phyloP scores from a whole-genome alignment of 345 rosid genomes.

The Gossypioides kirkii region DNA sequence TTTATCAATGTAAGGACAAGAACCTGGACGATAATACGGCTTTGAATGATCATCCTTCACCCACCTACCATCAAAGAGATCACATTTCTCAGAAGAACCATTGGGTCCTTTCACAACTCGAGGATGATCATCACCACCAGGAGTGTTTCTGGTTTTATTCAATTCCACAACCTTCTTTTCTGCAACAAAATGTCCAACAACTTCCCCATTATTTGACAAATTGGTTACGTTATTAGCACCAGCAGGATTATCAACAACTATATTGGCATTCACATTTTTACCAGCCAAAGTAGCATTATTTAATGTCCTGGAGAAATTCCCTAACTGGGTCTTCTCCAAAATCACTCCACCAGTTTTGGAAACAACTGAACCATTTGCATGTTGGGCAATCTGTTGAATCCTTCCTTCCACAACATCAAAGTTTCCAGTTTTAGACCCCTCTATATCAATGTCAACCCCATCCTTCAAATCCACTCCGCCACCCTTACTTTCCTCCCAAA shows the following conservation, averaged over 20 bases:
- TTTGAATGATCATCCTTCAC: constrained; percentile 52
- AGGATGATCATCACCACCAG: neutral
- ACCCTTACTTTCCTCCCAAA: neutral
- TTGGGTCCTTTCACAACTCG: neutral
- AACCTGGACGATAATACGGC: constrained; percentile 68
- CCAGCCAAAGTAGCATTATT: constrained; percentile 16
- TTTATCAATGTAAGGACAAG: constrained; percentile 75
- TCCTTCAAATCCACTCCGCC: constrained; percentile 3
- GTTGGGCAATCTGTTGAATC: constrained; percentile 9
- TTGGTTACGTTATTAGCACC: constrained; percentile 7
- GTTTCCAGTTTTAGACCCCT: constrained; percentile 12
- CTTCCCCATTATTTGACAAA: constrained; percentile 7
- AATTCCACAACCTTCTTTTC: constrained; percentile 7
- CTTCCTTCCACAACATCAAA: constrained; percentile 9
- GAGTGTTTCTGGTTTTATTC: neutral
- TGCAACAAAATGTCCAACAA: constrained; percentile 12
- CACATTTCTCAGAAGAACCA: constrained; percentile 38
- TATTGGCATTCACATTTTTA: constrained; percentile 13
- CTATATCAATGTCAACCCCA: neutral
- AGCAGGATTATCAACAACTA: constrained; percentile 1
- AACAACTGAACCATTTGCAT: constrained; percentile 9
- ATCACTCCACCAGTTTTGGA: neutral
- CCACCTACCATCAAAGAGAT: constrained; percentile 78
- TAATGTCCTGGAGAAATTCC: constrained; percentile 13
- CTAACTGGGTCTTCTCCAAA: constrained; percentile 16